A percentile compares a stretch with the other conserved stretches of the same genome.
Evolutionary conservation across 805 yeast genomes (phyloP).

Genomic region (Metschnikowia cubensis): DNA sequence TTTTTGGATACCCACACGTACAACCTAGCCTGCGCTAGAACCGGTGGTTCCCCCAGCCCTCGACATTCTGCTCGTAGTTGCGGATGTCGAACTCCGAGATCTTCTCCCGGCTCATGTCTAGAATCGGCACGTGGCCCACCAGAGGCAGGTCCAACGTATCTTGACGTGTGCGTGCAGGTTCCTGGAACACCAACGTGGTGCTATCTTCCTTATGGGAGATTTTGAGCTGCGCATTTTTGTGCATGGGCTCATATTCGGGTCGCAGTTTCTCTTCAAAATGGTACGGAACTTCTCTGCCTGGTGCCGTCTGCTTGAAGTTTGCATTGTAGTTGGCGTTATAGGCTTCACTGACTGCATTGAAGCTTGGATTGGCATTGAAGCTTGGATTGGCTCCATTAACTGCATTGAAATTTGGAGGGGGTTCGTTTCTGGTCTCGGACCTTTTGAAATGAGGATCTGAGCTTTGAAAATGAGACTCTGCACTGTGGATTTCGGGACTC

Average conservation of each 20-base stretch:
- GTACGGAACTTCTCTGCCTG: neutral
- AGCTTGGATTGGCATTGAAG: no score
- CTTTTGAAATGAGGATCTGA: no score
- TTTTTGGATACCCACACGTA: no score
- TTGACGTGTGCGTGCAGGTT: neutral
- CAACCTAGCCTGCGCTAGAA: neutral
- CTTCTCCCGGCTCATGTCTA: neutral
- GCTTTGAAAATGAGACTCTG: no score
- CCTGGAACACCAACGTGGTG: neutral
- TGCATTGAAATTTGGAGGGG: no score
- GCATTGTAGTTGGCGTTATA: no score
- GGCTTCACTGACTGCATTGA: no score
- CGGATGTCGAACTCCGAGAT: slow-evolving; percentile 10
- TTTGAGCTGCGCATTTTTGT: neutral
- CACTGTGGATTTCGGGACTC: no score
- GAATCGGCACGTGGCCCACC: neutral
- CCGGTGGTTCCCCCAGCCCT: slow-evolving; percentile 15
- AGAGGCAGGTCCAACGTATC: slow-evolving; percentile 2
- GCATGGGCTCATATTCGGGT: neutral
- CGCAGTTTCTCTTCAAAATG: no score
- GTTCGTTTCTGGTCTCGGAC: no score
- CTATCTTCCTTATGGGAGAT: neutral
- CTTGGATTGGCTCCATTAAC: no score
- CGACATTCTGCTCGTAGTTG: slow-evolving; percentile 13
- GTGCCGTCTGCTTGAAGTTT: no score